These are phyloP conservation scores for Areca catechu DNA, from an alignment of 176 grass and related monocot species.

Conservation along the genomic window DNA sequence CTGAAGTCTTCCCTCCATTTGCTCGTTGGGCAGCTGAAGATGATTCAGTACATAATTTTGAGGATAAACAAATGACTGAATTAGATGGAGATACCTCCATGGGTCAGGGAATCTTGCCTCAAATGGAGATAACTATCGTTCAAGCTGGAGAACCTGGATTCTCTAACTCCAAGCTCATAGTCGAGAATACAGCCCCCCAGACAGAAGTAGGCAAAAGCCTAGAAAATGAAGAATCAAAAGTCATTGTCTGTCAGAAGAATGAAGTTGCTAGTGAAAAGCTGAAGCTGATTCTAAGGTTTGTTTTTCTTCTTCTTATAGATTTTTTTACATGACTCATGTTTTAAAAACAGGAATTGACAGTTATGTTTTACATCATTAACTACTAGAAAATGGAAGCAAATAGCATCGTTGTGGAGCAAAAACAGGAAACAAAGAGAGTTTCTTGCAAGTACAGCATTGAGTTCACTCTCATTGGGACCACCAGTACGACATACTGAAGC, in stretches of 20 bases:
- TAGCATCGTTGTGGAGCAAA: constrained; percentile 36
- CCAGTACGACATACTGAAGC: constrained; percentile 25
- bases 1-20: constrained; percentile 13
- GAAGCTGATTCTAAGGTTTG: constrained; percentile 60
- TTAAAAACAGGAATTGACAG: neutral
- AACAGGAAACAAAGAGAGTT: constrained; percentile 49
- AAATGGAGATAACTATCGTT: constrained; percentile 11
- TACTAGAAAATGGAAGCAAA: constrained; percentile 68
- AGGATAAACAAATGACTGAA: constrained; percentile 20
- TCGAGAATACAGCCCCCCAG: constrained; percentile 5
- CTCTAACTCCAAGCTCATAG: neutral
- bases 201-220: constrained; percentile 4
- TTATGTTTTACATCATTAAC: too few species aligned
- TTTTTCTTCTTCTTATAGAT: constrained; percentile 5
- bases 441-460: constrained; percentile 58
- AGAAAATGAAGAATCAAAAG: constrained; percentile 15
- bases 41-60: constrained; percentile 24
- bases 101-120: constrained; percentile 20
- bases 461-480: constrained; percentile 58
- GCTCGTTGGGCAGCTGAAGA: constrained; percentile 9
- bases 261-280: constrained; percentile 49
- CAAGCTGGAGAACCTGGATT: constrained; percentile 15
- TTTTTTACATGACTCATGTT: neutral
- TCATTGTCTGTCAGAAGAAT: constrained; percentile 16
- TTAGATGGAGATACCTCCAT: constrained; percentile 17